Evolutionary conservation across 1,284 basidiomycete genomes (phyloP).

Genomic region (Cryptococcus depauperatus): DNA sequence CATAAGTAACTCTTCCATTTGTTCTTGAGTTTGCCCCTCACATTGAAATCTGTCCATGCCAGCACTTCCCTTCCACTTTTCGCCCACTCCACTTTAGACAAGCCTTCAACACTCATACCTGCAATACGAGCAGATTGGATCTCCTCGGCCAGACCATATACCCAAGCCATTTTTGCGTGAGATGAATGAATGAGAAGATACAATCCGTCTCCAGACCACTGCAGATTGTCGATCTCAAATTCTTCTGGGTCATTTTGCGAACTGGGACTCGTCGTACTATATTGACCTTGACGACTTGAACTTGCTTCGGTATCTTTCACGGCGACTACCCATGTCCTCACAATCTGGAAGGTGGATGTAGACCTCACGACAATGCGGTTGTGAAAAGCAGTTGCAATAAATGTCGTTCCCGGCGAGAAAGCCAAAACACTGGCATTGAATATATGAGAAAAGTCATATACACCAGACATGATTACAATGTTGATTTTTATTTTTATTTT

Average conservation of each 20-base stretch:
- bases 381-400: slow-evolving; percentile 33
- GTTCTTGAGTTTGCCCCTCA: slow-evolving; percentile 48
- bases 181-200: slow-evolving; percentile 67
- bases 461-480: slow-evolving; percentile 20
- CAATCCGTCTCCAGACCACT: slow-evolving; percentile 75
- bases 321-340: slow-evolving; percentile 37
- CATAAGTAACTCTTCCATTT: background rate
- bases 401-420: slow-evolving; percentile 43
- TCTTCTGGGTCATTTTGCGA: background rate
- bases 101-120: slow-evolving; percentile 71
- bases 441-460: slow-evolving; percentile 39
- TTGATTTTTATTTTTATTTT: slow-evolving; percentile 1
- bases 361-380: slow-evolving; percentile 37
- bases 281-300: background rate
- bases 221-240: slow-evolving; percentile 57
- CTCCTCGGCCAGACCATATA: slow-evolving; percentile 52
- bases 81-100: slow-evolving; percentile 75
- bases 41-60: slow-evolving; percentile 82
- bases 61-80: slow-evolving; percentile 67
- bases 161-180: slow-evolving; percentile 52
- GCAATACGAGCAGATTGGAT: slow-evolving; percentile 54
- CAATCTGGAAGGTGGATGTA: slow-evolving; percentile 33
- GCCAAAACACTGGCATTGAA: slow-evolving; percentile 20
- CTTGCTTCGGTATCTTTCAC: background rate
- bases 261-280: background rate